Conservation (phyloP, 345 rosid genomes). For the Aquilaria yunnanensis region DNA sequence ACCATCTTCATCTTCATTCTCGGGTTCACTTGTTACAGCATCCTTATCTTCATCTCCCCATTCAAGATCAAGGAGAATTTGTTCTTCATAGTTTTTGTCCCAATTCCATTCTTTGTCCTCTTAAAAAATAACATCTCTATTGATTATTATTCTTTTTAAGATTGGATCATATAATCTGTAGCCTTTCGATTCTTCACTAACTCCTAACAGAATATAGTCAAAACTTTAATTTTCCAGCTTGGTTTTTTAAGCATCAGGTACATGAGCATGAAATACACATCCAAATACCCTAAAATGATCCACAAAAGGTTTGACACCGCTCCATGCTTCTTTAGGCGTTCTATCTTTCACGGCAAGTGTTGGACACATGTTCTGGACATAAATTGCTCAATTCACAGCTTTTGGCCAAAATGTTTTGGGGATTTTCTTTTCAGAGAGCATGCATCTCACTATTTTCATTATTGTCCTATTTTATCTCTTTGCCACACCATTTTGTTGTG, state of each 20-base stretch:
- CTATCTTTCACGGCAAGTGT: neutral
- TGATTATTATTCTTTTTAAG: too few relatives aligned
- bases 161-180: too few relatives aligned
- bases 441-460: conserved; percentile 7
- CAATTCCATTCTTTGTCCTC: too few relatives aligned
- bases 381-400: neutral
- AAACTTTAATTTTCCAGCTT: neutral
- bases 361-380: conserved; percentile 11
- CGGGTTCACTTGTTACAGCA: too few relatives aligned
- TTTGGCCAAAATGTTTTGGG: conserved; percentile 6
- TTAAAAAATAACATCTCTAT: too few relatives aligned
- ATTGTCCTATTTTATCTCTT: conserved; percentile 7
- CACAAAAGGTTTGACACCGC: neutral
- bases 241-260: neutral
- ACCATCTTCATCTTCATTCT: too few relatives aligned
- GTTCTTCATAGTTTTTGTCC: too few relatives aligned
- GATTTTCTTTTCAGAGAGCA: neutral
- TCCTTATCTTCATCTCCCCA: too few relatives aligned
- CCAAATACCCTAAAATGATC: conserved; percentile 3
- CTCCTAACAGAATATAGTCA: too few relatives aligned
- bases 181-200: too few relatives aligned
- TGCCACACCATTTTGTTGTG: conserved; percentile 10
- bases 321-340: conserved; percentile 2
- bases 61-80: too few relatives aligned
- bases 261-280: conserved; percentile 7